These are phyloP conservation scores for Epichloe scottii DNA, from an alignment of 2,329 filamentous ascomycete species.

Conservation along the genomic window DNA sequence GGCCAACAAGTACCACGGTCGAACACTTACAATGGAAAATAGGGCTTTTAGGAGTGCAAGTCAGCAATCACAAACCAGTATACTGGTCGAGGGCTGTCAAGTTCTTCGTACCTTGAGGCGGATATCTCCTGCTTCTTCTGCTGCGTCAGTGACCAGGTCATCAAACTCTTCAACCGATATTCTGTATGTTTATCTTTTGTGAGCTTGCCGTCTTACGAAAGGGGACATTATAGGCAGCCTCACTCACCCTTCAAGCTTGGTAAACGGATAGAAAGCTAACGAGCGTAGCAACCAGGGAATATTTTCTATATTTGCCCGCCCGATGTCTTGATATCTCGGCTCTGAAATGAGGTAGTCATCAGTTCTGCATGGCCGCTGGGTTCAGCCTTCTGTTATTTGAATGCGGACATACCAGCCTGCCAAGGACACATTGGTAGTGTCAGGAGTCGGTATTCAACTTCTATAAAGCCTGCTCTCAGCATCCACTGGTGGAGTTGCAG, in stretches of 20 bases:
- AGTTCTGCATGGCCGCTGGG: background rate
- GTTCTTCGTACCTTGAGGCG: conserved; percentile 36
- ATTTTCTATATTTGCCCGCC: conserved; percentile 39
- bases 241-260: conserved; percentile 36
- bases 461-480: conserved; percentile 50
- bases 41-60: conserved; percentile 30
- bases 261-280: conserved; percentile 44
- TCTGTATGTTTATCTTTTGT: conserved; percentile 19
- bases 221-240: conserved; percentile 9
- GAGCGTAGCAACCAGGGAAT: conserved; percentile 42
- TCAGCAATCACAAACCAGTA: background rate
- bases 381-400: background rate
- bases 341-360: conserved; percentile 23
- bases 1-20: background rate
- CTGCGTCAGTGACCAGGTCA: conserved; percentile 42
- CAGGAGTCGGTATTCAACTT: conserved; percentile 54
- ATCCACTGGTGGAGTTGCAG: conserved; percentile 47
- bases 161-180: conserved; percentile 47
- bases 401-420: conserved; percentile 41
- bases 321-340: conserved; percentile 38
- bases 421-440: conserved; percentile 58
- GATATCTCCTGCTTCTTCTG: conserved; percentile 38
- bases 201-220: background rate
- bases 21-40: conserved; percentile 45
- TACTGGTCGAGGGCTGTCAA: background rate